Evolutionary conservation across 257 asterid species (phyloP).

Genomic region (Leptodermis oblonga): DNA sequence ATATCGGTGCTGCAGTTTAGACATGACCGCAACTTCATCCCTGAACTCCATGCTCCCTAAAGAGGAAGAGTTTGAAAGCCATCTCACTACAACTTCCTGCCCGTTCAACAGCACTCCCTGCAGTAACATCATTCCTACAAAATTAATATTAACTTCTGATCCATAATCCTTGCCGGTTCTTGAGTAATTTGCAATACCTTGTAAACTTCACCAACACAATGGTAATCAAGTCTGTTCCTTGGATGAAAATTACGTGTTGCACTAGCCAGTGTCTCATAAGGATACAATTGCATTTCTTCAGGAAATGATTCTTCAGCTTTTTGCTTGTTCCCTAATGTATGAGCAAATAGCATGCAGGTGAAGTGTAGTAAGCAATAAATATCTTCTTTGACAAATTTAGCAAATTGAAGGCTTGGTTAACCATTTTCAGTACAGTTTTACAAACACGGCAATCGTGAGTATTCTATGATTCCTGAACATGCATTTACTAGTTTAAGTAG

Average conservation of each 20-base stretch:
- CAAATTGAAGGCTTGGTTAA: neutral
- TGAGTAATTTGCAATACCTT: neutral
- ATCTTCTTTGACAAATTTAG: neutral
- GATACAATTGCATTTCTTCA: neutral
- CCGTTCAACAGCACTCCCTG: conserved; percentile 11
- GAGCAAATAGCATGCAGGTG: neutral
- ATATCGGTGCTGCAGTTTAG: conserved; percentile 4
- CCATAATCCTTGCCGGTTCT: neutral
- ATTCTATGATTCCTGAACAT: neutral
- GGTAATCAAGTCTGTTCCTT: neutral
- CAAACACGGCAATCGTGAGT: neutral
- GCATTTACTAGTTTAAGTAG: neutral
- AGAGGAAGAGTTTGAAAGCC: neutral
- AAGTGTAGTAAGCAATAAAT: neutral
- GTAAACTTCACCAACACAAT: neutral
- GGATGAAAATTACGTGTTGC: conserved; percentile 1
- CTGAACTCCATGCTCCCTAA: neutral
- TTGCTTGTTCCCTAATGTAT: neutral
- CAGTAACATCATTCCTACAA: neutral
- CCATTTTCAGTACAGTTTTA: neutral
- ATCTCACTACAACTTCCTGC: conserved; percentile 2
- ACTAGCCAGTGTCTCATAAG: neutral
- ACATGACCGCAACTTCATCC: neutral
- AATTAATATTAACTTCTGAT: too few relatives aligned
- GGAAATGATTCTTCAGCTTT: neutral